Base-by-base conservation (phyloP, 306 rosid species). In the Citrullus colocynthis region DNA sequence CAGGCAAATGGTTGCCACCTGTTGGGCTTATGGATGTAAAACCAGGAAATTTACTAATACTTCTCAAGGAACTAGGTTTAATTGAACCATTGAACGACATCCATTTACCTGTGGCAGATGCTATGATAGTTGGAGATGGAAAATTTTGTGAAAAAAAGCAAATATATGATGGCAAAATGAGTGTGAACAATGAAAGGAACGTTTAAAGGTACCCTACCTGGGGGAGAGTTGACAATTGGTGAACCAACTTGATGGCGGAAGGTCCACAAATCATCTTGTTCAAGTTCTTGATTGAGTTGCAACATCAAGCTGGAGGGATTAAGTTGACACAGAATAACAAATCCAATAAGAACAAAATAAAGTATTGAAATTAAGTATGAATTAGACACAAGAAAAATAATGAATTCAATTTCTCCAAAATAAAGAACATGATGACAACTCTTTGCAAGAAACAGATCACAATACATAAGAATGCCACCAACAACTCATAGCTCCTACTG, bases 241-340 rank as follows among this genome's bases (percentile, higher is more conserved):
- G 96, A 93, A 85, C 93, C 93, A 74, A 93, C 85, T 81, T 90
- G 96, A 75, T 81, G 87, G 63, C 87, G 84, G 84, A 91, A 87
- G 85, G 83, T 86, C 13, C 88, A 85, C n/a, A 77, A 82, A 71
- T 93, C 97, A 78, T 93, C 97, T 83, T 84, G 98, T 45, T 91
- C 98, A 85, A 89, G 88, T 86, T 93, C 97, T 80, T 87, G 97
- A 87, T 81, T 90, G 63, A 91, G 73, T 85, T 90, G 98, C 84
- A 89, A 96, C 94, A 91, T 88, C 81, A 89, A 91, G 88, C 98
- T 91, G 81, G 73, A 71, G 21, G 78, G 71, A 80, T 57, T 59
- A 20, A 67, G 62, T 9, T 13, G 73, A 37, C 58, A 15, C 59
- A 20, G 18, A 57, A 75, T 16, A 75, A 52, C 10, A 14, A 71